Conservation (phyloP, 768 basidiomycete genomes). For the Crepidotus variabilis region DNA sequence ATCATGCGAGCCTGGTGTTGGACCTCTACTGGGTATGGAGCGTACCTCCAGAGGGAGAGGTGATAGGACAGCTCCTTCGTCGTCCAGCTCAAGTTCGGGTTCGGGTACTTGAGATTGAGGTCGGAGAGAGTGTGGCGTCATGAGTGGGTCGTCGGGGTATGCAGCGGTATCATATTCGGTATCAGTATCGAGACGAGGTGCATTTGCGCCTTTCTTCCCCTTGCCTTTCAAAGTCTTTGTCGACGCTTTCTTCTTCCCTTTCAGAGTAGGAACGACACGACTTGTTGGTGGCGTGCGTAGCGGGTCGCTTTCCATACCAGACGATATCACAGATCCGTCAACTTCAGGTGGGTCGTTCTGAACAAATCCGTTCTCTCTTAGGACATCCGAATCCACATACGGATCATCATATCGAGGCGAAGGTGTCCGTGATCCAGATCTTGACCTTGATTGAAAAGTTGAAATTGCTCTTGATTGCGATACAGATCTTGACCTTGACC, state of each 20-base stretch:
- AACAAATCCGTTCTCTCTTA: neutral
- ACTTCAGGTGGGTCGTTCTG: neutral
- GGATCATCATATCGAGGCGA: conserved; percentile 8
- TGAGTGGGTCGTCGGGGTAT: conserved; percentile 1
- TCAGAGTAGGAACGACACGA: neutral
- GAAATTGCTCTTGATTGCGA: conserved; percentile 5
- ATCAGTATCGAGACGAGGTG: neutral
- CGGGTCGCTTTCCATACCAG: conserved; percentile 13
- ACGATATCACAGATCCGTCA: neutral
- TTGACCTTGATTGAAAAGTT: conserved; percentile 8
- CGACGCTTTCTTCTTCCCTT: neutral
- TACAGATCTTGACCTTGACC: conserved; percentile 7
- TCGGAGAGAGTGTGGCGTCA: neutral
- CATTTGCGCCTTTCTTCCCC: neutral
- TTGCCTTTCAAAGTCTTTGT: neutral
- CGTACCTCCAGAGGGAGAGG: conserved; percentile 21
- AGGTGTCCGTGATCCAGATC: conserved; percentile 11
- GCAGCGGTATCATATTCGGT: neutral
- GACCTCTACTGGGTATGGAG: conserved; percentile 5
- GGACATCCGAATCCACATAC: neutral
- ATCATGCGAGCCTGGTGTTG: conserved; percentile 9
- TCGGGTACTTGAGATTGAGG: neutral
- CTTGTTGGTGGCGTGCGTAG: conserved; percentile 16
- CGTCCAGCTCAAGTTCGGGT: neutral
- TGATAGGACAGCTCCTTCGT: conserved; percentile 15